Conservation (phyloP, 2,329 filamentous ascomycete species). For the Cercospora zeae-maydis region DNA sequence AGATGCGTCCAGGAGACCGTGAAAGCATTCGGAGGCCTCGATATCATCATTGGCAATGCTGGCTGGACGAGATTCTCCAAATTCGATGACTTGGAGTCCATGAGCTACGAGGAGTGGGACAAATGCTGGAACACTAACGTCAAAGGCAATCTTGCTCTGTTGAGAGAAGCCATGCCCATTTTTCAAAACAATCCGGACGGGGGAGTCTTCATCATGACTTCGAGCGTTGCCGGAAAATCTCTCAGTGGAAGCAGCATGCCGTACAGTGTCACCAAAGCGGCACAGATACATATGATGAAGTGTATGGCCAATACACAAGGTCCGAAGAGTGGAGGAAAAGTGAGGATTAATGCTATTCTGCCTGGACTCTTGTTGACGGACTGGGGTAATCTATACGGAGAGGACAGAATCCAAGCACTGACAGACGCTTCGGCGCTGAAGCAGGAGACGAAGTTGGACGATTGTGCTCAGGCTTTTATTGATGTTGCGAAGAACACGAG, state of each 20-base stretch:
- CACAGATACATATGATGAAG: slow-evolving; percentile 64
- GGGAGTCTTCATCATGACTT: slow-evolving; percentile 61
- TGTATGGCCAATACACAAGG: slow-evolving; percentile 61
- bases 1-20: slow-evolving; percentile 59
- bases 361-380: slow-evolving; percentile 65
- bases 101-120: slow-evolving; percentile 62
- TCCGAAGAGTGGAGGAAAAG: slow-evolving; percentile 42
- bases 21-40: slow-evolving; percentile 63
- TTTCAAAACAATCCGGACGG: slow-evolving; percentile 62
- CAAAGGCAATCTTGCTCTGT: slow-evolving; percentile 36
- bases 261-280: slow-evolving; percentile 74
- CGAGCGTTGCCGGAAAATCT: slow-evolving; percentile 55
- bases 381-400: slow-evolving; percentile 51
- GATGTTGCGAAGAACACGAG: slow-evolving; percentile 54
- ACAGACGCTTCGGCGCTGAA: slow-evolving; percentile 59
- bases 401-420: slow-evolving; percentile 54
- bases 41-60: slow-evolving; percentile 74
- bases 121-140: slow-evolving; percentile 64
- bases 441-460: slow-evolving; percentile 51
- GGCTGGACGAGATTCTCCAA: slow-evolving; percentile 60
- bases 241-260: slow-evolving; percentile 59
- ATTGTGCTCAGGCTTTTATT: slow-evolving; percentile 55
- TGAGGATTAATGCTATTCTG: slow-evolving; percentile 62
- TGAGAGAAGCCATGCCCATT: slow-evolving; percentile 48
- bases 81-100: slow-evolving; percentile 56